Evolutionary conservation across 2,329 filamentous ascomycete species (phyloP).

Genomic region (Xylaria sp.): DNA sequence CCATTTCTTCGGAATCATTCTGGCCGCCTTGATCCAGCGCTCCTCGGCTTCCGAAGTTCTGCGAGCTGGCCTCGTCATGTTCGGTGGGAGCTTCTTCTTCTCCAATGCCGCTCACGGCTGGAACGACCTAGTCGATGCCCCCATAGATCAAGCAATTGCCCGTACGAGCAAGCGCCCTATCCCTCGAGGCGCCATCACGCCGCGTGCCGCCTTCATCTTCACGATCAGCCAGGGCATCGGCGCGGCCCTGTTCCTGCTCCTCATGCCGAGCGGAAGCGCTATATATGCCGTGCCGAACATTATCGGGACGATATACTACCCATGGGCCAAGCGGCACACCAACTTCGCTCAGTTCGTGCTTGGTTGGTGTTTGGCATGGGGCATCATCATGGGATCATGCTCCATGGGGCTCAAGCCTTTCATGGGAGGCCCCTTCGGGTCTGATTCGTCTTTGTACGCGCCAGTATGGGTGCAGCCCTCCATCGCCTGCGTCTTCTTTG

Average conservation of each 20-base stretch:
- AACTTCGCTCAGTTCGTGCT: conserved; percentile 45
- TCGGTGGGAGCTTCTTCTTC: conserved; percentile 41
- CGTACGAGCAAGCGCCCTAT: conserved; percentile 44
- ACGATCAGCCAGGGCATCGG: conserved; percentile 36
- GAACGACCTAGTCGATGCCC: conserved; percentile 46
- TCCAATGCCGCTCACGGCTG: conserved; percentile 44
- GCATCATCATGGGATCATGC: conserved; percentile 40
- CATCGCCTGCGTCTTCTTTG: conserved; percentile 36
- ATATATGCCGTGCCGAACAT: conserved; percentile 39
- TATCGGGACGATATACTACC: conserved; percentile 42
- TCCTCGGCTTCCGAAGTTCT: conserved; percentile 30
- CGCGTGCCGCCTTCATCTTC: conserved; percentile 40
- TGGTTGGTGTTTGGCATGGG: conserved; percentile 43
- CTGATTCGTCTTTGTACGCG: not conserved
- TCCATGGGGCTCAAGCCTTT: conserved; percentile 38
- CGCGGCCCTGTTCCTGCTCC: conserved; percentile 33
- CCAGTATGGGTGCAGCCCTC: conserved; percentile 36
- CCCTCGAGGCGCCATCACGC: conserved; percentile 42
- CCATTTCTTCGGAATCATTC: conserved; percentile 42
- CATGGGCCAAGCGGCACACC: conserved; percentile 45
- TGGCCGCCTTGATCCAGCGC: conserved; percentile 34
- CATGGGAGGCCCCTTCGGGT: conserved; percentile 32
- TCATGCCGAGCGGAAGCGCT: conserved; percentile 33
- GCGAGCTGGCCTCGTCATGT: conserved; percentile 26
- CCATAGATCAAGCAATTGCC: conserved; percentile 40